These are phyloP conservation scores for Cynara cardunculus DNA, from an alignment of 129 eudicot species.

Conservation along the genomic window DNA sequence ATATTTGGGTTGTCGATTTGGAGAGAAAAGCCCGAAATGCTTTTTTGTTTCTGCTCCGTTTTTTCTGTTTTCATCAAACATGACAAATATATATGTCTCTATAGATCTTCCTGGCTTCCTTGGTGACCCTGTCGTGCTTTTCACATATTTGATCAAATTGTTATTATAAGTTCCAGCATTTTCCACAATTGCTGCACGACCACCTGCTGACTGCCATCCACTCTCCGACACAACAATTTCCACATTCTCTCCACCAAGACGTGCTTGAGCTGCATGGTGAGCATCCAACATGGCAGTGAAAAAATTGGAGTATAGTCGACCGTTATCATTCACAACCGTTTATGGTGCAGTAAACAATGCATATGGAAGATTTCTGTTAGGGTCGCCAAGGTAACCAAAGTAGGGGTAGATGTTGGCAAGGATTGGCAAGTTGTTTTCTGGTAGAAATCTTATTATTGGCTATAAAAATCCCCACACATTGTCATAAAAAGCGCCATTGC, in stretches of 20 bases:
- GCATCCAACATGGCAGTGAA: slow-evolving; percentile 54
- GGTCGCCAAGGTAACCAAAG: slow-evolving; percentile 13
- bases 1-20: slow-evolving; percentile 33
- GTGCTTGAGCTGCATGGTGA: slow-evolving; percentile 32
- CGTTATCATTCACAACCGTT: slow-evolving; percentile 26
- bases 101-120: slow-evolving; percentile 37
- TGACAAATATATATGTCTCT: slow-evolving; percentile 48
- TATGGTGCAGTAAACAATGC: slow-evolving; percentile 7
- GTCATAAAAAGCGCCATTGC: slow-evolving; percentile 17
- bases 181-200: slow-evolving; percentile 11
- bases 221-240: slow-evolving; percentile 59
- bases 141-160: slow-evolving; percentile 38
- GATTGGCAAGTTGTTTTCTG: slow-evolving; percentile 23
- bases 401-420: slow-evolving; percentile 42
- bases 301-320: slow-evolving; percentile 23
- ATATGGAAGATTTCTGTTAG: slow-evolving; percentile 25
- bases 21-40: slow-evolving; percentile 47
- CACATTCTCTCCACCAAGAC: slow-evolving; percentile 34
- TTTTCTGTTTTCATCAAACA: slow-evolving; percentile 54
- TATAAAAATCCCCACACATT: background rate
- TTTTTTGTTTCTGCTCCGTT: slow-evolving; percentile 18
- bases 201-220: slow-evolving; percentile 67
- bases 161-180: slow-evolving; percentile 40
- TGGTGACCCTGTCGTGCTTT: slow-evolving; percentile 34
- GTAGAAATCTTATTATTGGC: slow-evolving; percentile 15